Evolutionary conservation across 1,284 basidiomycete species (phyloP), one percentile per base, ranked within the genome.

Genomic region (Jaminaea rosea): DNA sequence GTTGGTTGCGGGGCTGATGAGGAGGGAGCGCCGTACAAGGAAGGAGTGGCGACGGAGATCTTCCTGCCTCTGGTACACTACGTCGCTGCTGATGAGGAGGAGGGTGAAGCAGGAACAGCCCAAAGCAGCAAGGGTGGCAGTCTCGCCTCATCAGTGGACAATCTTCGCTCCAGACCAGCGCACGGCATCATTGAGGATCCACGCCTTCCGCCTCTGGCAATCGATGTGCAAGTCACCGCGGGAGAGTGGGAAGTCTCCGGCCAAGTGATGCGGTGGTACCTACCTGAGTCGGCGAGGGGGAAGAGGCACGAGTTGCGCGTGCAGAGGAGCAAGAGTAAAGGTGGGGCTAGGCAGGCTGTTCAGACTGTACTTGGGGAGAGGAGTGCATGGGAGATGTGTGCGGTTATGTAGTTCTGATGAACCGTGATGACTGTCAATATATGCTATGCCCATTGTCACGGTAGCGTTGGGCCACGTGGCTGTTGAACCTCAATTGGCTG

Each of bases 1-100:
- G 7, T 58, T 13, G 46, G 44, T 6, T 15, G 28, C 23, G 28
- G 49, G 1, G 34, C 9, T 11, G 41, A n/a, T n/a, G n/a, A n/a
- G n/a, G n/a, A n/a, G n/a, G n/a, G n/a, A n/a, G n/a, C n/a, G n/a
- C n/a, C n/a, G n/a, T n/a, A n/a, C n/a, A 17, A 42, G 15, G 62
- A 76, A 7, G 76, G 75, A 23, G 74, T 82, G 1, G 49, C 51
- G 10, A 93, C 88, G 9, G 88, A 92, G 78, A 84, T 94, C 15
- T 96, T 82, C 71, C 73, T 94, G 0, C 91, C 91, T 1, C 79
- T 88, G 48, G 82, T 92, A n/a, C 90, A 94, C 74, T 96, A 83
- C 67, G 89, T 87, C 3, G 78, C 78, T 10, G 77, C 78, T 13
- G 67, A 42, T 17, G 39, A 42, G 39, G 19, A 21, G 19, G 15